Evolutionary conservation across 139 green algal species (phyloP), one percentile per base, ranked within the genome.

Genomic region (Zygnema cylindricum): DNA sequence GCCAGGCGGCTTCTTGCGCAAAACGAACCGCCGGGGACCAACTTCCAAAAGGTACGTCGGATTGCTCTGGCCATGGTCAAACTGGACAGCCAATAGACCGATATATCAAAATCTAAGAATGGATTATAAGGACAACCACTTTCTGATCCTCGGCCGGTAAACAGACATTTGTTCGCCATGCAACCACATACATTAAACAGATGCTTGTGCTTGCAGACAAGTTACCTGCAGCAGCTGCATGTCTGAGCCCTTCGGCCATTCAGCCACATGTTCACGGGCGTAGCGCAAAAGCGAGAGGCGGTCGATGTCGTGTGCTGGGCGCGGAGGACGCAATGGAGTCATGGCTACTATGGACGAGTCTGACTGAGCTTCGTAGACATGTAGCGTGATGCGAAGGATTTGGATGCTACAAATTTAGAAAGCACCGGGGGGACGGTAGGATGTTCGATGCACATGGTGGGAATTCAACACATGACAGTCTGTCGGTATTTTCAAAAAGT

Each of bases 1-100:
- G 23, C 97, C 97, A 0, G 95, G 94, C 1, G 98, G 98, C 93
- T 99, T 97, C 93, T 99, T 99, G 57, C 98, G 95, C 57, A 99
- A 93, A 0, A 99, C 97, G 55, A 93, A 95, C 0, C 77, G 69
- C 7, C 36, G 81, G 30, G 54, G 54, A n/a, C 43, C 2, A 1
- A 95, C 92, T 84, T 96, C 88, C 69, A 99, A 30, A 23, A 99
- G 86, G 86, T 98, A 99, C 0, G 98, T 99, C 1, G 98, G 98
- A 87, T 99, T 99, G 84, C 86, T 95, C 92, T 99, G 97, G 25
- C 96, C 96, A 87, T 98, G 95, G 0, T 40, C 86, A 81, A 98
- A 98, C 88, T 98, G 87, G 36, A 79, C 16, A 11, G 71, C 11
- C 71, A 7, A 79, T 3, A 16, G 38, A 11, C 36, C 42, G 71